These are phyloP conservation scores for Chlorella vulgaris DNA, from an alignment of 139 green algal genomes.

Conservation along the genomic window DNA sequence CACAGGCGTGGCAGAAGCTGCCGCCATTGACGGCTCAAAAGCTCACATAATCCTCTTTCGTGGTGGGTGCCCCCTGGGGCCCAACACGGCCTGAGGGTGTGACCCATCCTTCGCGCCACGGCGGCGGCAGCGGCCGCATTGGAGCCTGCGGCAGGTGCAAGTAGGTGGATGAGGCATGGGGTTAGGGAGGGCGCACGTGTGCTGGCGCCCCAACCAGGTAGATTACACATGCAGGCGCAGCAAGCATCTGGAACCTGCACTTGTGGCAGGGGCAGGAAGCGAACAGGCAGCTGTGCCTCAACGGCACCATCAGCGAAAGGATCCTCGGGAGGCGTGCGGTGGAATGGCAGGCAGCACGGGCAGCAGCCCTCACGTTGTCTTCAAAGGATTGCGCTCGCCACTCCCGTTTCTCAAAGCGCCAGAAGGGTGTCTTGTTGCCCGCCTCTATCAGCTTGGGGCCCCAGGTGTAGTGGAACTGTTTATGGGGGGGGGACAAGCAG, in stretches of 20 bases:
- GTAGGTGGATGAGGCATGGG: no score
- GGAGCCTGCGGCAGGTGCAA: neutral
- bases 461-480: constrained; percentile 87
- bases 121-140: neutral
- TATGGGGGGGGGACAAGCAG: neutral
- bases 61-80: neutral
- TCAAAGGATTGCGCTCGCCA: neutral
- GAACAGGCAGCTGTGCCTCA: no score
- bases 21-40: no score
- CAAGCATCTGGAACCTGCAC: no score
- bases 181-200: no score
- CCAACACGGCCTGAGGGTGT: neutral
- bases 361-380: neutral
- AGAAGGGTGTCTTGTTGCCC: constrained; percentile 52
- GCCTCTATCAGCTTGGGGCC: constrained; percentile 46
- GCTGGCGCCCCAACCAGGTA: no score
- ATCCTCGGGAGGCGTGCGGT: no score
- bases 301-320: no score
- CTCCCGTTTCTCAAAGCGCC: constrained; percentile 70
- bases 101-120: neutral
- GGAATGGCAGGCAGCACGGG: no score
- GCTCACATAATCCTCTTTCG: constrained; percentile 1
- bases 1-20: no score
- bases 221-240: no score
- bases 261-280: no score